Evolutionary conservation across 352 stramenopile genomes (phyloP), one percentile per base, ranked within the genome.

Genomic region (Phytophthora nicotianae): DNA sequence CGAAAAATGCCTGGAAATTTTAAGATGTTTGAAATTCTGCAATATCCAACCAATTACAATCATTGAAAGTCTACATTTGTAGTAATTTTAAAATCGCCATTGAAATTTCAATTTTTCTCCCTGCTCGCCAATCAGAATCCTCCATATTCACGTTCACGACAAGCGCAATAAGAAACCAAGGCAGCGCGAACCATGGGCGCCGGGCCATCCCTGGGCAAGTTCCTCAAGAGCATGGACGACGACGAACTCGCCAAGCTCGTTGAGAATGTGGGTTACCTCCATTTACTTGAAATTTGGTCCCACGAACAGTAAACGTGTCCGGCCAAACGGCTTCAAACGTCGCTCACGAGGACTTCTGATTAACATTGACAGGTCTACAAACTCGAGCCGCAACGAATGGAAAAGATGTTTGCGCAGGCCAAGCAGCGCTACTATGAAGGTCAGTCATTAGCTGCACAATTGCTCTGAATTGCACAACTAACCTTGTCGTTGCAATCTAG

Each of bases 141-240:
- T 17, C 4, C 29, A 35, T n/a, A n/a, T n/a, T n/a, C n/a, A n/a
- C n/a, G n/a, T 13, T 35, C 29, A 35, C 29, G 29, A 9, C 29
- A 16, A 13, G 5, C 24, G 20, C 27, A 23, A 27, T 11, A 55
- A n/a, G n/a, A n/a, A n/a, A n/a, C n/a, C 16, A 24, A 11, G 4
- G 17, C 16, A n/a, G 24, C 20, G 24, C 14, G 5, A 24, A 57
- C 17, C 19, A 86, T 86, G 77, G 77, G 77, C 0, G 68, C 64
- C 2, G 70, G 50, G 38, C 65, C 74, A 61, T 91, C 80, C 54
- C 49, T 91, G 4, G 76, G 52, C 65, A 81, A 81, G 68, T 75
- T 87, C 43, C 62, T 91, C 24, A 72, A 74, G 59, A 65, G 58
- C 47, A 83, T 88, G 66, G 77, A 85, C 51, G 82, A 91, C 59